Conservation (phyloP, 1,284 basidiomycete genomes). For the Heterobasidion annosum region DNA sequence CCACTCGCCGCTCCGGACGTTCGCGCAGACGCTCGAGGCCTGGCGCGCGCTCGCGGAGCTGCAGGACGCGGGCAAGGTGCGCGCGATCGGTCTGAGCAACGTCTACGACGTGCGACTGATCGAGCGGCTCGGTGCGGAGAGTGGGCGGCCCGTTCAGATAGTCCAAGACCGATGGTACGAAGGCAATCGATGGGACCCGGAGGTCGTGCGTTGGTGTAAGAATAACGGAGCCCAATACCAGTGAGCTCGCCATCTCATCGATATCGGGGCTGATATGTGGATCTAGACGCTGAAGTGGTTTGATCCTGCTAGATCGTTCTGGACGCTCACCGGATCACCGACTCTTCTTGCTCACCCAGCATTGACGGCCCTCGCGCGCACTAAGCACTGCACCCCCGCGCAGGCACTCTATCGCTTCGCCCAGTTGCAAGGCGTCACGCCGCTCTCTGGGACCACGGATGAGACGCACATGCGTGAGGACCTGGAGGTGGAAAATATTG, state of each 20-base stretch:
- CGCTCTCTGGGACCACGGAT: slow-evolving; percentile 57
- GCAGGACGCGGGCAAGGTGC: slow-evolving; percentile 55
- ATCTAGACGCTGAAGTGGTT: neutral
- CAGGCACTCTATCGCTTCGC: slow-evolving; percentile 64
- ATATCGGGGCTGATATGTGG: neutral
- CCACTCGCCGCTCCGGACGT: slow-evolving; percentile 61
- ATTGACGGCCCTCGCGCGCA: slow-evolving; percentile 35
- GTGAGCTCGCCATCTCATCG: slow-evolving; percentile 28
- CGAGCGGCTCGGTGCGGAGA: slow-evolving; percentile 37
- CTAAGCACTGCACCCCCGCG: slow-evolving; percentile 44
- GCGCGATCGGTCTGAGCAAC: slow-evolving; percentile 68
- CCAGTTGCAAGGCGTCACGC: slow-evolving; percentile 48
- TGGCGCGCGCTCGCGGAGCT: slow-evolving; percentile 53
- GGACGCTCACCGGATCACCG: slow-evolving; percentile 77
- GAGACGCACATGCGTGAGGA: slow-evolving; percentile 48
- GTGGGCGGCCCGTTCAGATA: slow-evolving; percentile 46
- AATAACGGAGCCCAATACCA: slow-evolving; percentile 61
- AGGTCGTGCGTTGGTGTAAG: slow-evolving; percentile 47
- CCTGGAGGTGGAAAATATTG: slow-evolving; percentile 31
- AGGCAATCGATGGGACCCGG: slow-evolving; percentile 67
- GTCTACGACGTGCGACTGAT: slow-evolving; percentile 57
- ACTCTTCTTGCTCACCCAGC: slow-evolving; percentile 42
- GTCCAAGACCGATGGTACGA: slow-evolving; percentile 83
- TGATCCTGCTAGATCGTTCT: slow-evolving; percentile 57
- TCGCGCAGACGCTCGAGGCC: slow-evolving; percentile 52